Evolutionary conservation across 305 asterid genomes (phyloP).

Genomic region (Ilex paraguariensis): DNA sequence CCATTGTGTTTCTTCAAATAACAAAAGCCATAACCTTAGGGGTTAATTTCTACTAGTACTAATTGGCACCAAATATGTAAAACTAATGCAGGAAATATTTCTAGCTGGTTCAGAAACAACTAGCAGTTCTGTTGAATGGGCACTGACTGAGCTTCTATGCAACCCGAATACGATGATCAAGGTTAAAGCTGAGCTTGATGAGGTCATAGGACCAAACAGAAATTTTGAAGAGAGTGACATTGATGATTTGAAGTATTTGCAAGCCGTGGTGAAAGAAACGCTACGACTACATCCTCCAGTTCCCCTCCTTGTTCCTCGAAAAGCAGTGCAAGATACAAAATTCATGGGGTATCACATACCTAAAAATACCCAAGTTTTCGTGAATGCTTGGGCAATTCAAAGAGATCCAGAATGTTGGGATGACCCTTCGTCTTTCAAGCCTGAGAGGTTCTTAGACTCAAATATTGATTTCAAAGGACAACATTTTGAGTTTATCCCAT

Average conservation of each 20-base stretch:
- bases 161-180: conserved; percentile 35
- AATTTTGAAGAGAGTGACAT: conserved; percentile 38
- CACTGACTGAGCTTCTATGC: conserved; percentile 53
- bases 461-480: conserved; percentile 13
- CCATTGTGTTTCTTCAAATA: no score
- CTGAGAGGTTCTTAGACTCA: conserved; percentile 27
- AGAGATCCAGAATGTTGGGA: conserved; percentile 23
- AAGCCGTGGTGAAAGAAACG: conserved; percentile 24
- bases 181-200: conserved; percentile 37
- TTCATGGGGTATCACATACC: conserved; percentile 27
- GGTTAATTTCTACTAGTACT: no score
- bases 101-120: conserved; percentile 66
- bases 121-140: conserved; percentile 62
- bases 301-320: conserved; percentile 20
- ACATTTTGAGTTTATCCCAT: conserved; percentile 13
- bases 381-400: conserved; percentile 30
- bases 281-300: conserved; percentile 27
- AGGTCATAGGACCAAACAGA: conserved; percentile 12
- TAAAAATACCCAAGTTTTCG: conserved; percentile 22
- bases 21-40: no score
- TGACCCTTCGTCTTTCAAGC: conserved; percentile 21
- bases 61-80: not conserved
- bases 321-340: conserved; percentile 17
- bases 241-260: conserved; percentile 17
- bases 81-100: conserved; percentile 47